These are phyloP conservation scores for Eucalyptus virginea DNA, from an alignment of 345 rosid genomes.

Conservation along the genomic window DNA sequence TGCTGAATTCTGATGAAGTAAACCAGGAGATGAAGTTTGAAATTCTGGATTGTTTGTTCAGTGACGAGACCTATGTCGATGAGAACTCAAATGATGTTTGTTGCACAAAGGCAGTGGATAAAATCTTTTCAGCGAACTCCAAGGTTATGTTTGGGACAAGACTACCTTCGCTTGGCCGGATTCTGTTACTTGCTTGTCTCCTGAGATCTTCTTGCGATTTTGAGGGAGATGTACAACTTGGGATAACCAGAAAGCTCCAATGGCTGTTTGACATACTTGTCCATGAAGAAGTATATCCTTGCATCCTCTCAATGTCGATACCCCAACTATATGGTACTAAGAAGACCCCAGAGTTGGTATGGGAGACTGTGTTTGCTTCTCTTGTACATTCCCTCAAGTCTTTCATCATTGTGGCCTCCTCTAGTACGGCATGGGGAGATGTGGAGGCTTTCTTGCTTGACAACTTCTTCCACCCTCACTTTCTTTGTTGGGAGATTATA, in stretches of 20 bases:
- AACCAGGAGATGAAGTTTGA: conserved; percentile 40
- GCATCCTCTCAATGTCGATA: conserved; percentile 48
- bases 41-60: conserved; percentile 55
- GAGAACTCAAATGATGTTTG: conserved; percentile 7
- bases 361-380: conserved; percentile 62
- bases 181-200: conserved; percentile 37
- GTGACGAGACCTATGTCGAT: conserved; percentile 7
- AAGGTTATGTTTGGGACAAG: conserved; percentile 24
- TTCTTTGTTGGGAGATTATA: conserved; percentile 68
- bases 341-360: conserved; percentile 27
- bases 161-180: conserved; percentile 34
- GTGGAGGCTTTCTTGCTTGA: conserved; percentile 49
- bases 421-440: conserved; percentile 60
- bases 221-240: conserved; percentile 34
- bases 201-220: conserved; percentile 42
- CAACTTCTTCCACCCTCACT: conserved; percentile 81
- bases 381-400: conserved; percentile 59
- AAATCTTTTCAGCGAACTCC: conserved; percentile 31
- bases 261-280: conserved; percentile 55
- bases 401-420: conserved; percentile 48
- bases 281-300: conserved; percentile 56
- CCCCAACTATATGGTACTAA: conserved; percentile 49
- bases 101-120: conserved; percentile 16
- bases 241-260: conserved; percentile 39
- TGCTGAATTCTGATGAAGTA: conserved; percentile 48